phyloP scores from a whole-genome alignment of 768 basidiomycete genomes.

The Mycena polygramma region DNA sequence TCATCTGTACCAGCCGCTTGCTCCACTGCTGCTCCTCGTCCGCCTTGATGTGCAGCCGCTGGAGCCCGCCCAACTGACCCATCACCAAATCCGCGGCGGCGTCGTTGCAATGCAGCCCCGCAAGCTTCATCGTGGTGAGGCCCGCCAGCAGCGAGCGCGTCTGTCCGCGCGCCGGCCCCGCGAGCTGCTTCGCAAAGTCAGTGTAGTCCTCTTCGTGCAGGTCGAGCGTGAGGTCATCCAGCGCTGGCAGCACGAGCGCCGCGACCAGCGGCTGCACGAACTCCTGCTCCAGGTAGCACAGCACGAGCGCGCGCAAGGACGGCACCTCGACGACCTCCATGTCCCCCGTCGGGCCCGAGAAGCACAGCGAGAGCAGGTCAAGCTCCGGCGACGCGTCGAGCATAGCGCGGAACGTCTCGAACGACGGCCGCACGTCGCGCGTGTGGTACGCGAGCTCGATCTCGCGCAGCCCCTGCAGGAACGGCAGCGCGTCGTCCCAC shows the following conservation, averaged over 20 bases:
- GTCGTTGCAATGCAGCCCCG: slow-evolving; percentile 59
- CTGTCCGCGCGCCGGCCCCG: slow-evolving; percentile 52
- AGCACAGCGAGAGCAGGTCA: slow-evolving; percentile 61
- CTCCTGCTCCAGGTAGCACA: slow-evolving; percentile 55
- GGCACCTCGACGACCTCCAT: slow-evolving; percentile 52
- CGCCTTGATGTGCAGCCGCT: slow-evolving; percentile 56
- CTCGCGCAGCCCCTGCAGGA: slow-evolving; percentile 61
- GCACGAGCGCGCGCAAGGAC: slow-evolving; percentile 53
- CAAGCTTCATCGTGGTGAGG: slow-evolving; percentile 66
- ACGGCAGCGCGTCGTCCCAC: slow-evolving; percentile 64
- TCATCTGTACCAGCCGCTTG: slow-evolving; percentile 37
- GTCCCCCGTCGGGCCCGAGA: slow-evolving; percentile 70
- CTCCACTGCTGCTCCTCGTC: slow-evolving; percentile 46
- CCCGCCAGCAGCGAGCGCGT: slow-evolving; percentile 60
- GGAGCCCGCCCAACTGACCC: slow-evolving; percentile 61
- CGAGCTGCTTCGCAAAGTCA: slow-evolving; percentile 60
- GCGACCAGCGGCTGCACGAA: slow-evolving; percentile 56
- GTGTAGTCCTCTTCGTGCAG: slow-evolving; percentile 69
- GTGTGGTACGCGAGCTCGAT: slow-evolving; percentile 75
- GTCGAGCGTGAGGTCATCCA: slow-evolving; percentile 64
- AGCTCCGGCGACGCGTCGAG: slow-evolving; percentile 68
- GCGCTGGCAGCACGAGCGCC: slow-evolving; percentile 55
- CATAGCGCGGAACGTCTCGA: slow-evolving; percentile 64
- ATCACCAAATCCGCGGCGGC: slow-evolving; percentile 54
- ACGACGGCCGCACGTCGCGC: slow-evolving; percentile 73